phyloP scores from a whole-genome alignment of 2,329 filamentous ascomycete genomes.

The Alternaria sp. region DNA sequence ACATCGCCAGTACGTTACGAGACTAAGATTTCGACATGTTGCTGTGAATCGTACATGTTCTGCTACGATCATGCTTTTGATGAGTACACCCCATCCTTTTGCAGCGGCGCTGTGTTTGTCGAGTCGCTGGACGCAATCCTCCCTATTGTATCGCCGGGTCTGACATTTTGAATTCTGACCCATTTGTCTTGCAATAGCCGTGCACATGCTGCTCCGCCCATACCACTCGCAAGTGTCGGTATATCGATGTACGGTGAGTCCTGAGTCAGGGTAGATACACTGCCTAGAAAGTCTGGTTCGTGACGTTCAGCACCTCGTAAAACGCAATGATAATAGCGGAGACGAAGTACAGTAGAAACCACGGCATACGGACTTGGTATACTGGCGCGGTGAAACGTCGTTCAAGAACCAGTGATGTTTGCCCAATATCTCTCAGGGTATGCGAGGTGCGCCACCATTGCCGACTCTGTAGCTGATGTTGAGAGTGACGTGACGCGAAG shows the following conservation, averaged over 20 bases:
- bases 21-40: no score
- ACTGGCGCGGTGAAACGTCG: not conserved
- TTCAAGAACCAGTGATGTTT: not conserved
- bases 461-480: not conserved
- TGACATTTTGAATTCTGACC: conserved; percentile 29
- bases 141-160: conserved; percentile 17
- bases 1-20: not conserved
- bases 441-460: not conserved
- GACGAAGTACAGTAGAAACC: not conserved
- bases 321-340: not conserved
- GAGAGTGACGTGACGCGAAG: not conserved
- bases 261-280: conserved; percentile 18
- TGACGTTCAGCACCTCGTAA: not conserved
- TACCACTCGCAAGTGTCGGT: conserved; percentile 8
- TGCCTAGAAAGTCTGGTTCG: conserved; percentile 23
- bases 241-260: conserved; percentile 20
- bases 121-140: conserved; percentile 24
- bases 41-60: not conserved
- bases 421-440: not conserved
- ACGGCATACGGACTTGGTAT: not conserved
- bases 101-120: not conserved
- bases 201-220: conserved; percentile 17
- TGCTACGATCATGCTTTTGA: not conserved
- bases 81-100: not conserved
- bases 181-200: conserved; percentile 15